Evolutionary conservation across 805 yeast species (phyloP).

Genomic region (Brettanomyces custersianus): DNA sequence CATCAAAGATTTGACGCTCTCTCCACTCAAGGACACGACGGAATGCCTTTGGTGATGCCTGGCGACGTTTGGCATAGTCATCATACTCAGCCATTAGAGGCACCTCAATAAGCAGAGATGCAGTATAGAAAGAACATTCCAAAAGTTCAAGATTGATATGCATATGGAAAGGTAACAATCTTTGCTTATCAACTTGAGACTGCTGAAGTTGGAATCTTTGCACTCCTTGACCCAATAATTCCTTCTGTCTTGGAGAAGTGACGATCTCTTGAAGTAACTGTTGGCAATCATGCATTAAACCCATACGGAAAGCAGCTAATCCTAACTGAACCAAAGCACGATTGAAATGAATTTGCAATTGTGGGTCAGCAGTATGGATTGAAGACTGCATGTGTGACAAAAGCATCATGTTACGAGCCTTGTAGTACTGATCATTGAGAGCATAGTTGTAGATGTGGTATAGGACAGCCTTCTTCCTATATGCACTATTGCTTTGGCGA

Average conservation of each 20-base stretch:
- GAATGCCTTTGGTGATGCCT: slow-evolving; percentile 63
- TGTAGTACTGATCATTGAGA: slow-evolving; percentile 70
- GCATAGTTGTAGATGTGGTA: slow-evolving; percentile 87
- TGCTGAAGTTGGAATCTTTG: slow-evolving; percentile 49
- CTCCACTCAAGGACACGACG: slow-evolving; percentile 86
- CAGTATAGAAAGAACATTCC: slow-evolving; percentile 88
- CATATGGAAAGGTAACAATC: slow-evolving; percentile 94
- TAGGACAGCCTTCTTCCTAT: slow-evolving; percentile 77
- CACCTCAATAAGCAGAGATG: slow-evolving; percentile 81
- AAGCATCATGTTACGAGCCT: slow-evolving; percentile 83
- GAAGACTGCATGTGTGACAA: slow-evolving; percentile 77
- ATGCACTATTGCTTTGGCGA: slow-evolving; percentile 55
- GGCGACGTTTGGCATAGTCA: slow-evolving; percentile 51
- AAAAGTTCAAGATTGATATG: slow-evolving; percentile 93
- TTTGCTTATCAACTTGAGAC: slow-evolving; percentile 51
- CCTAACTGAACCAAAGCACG: slow-evolving; percentile 95
- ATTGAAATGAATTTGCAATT: slow-evolving; percentile 86
- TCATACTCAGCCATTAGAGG: slow-evolving; percentile 78
- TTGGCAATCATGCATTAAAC: slow-evolving; percentile 78
- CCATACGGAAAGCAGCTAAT: slow-evolving; percentile 86
- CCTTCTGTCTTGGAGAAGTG: slow-evolving; percentile 78
- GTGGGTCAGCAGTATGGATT: slow-evolving; percentile 77
- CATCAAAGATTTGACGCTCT: slow-evolving; percentile 90
- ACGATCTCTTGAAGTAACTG: slow-evolving; percentile 83
- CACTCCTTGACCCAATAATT: slow-evolving; percentile 86